Conservation (phyloP, 108 stramenopile genomes). For the Mediolabrus comicus region DNA sequence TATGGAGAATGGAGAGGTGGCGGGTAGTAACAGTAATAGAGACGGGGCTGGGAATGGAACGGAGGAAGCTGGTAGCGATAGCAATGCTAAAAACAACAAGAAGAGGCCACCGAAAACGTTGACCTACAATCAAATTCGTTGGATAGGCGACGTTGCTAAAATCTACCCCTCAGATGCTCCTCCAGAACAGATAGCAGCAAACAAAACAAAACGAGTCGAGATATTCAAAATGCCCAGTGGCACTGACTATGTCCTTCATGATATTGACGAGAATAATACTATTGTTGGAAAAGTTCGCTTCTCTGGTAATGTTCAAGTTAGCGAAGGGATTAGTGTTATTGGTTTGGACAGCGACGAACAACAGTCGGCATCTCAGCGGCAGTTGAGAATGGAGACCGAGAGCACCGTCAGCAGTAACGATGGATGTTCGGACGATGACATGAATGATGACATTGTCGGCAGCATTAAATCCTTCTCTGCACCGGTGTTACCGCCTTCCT, state of each 20-base stretch:
- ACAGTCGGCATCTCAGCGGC: background rate
- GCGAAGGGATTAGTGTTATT: slow-evolving; percentile 69
- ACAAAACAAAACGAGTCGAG: slow-evolving; percentile 64
- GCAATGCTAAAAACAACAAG: slow-evolving; percentile 9
- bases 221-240: slow-evolving; percentile 89
- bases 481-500: slow-evolving; percentile 51
- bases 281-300: slow-evolving; percentile 75
- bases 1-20: slow-evolving; percentile 3
- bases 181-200: slow-evolving; percentile 60
- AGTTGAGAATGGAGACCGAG: background rate
- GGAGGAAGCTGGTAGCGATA: slow-evolving; percentile 17
- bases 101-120: slow-evolving; percentile 24
- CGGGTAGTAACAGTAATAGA: slow-evolving; percentile 23
- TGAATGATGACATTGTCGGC: background rate
- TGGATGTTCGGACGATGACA: background rate
- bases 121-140: slow-evolving; percentile 51
- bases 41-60: slow-evolving; percentile 25
- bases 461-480: background rate
- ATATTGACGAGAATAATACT: slow-evolving; percentile 69
- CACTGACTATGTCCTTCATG: slow-evolving; percentile 83
- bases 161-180: slow-evolving; percentile 70
- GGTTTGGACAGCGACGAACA: slow-evolving; percentile 52
- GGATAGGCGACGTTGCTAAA: slow-evolving; percentile 76
- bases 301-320: slow-evolving; percentile 67
- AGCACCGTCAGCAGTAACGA: background rate